phyloP scores from a whole-genome alignment of 2,329 filamentous ascomycete genomes.

The Diplodia corticola region DNA sequence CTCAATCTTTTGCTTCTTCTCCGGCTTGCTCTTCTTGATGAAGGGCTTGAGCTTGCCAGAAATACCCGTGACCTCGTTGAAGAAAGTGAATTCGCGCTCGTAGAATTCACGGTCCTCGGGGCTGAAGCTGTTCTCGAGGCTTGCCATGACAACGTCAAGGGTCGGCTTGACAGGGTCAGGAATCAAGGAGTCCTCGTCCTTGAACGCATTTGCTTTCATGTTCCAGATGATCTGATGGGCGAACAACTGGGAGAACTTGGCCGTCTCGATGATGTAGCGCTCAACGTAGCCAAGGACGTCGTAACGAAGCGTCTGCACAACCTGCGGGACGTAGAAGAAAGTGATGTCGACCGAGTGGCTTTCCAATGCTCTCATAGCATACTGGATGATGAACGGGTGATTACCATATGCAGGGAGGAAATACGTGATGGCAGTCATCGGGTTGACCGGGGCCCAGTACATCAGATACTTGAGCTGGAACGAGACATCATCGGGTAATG shows the following conservation, averaged over 20 bases:
- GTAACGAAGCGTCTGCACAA: slow-evolving; percentile 92
- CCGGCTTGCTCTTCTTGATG: slow-evolving; percentile 87
- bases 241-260: slow-evolving; percentile 95
- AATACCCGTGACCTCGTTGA: slow-evolving; percentile 91
- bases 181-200: slow-evolving; percentile 88
- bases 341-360: slow-evolving; percentile 95
- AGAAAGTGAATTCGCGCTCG: slow-evolving; percentile 95
- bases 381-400: slow-evolving; percentile 91
- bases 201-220: slow-evolving; percentile 98
- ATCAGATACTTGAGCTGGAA: slow-evolving; percentile 90
- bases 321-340: slow-evolving; percentile 98
- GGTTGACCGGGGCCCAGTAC: slow-evolving; percentile 91
- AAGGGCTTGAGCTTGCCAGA: slow-evolving; percentile 94
- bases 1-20: slow-evolving; percentile 99
- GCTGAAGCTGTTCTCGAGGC: slow-evolving; percentile 81
- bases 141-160: slow-evolving; percentile 83
- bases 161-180: slow-evolving; percentile 92
- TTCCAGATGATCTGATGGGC: slow-evolving; percentile 99
- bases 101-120: slow-evolving; percentile 80
- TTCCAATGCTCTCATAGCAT: slow-evolving; percentile 92
- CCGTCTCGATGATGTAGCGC: slow-evolving; percentile 94
- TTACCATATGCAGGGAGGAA: slow-evolving; percentile 90
- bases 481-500: slow-evolving; percentile 75
- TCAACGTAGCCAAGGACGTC: slow-evolving; percentile 93
- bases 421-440: slow-evolving; percentile 87